A percentile compares a stretch with the other conserved stretches of the same genome.
phyloP scores from a whole-genome alignment of 331 rosid genomes.

The Acacia pycnantha region DNA sequence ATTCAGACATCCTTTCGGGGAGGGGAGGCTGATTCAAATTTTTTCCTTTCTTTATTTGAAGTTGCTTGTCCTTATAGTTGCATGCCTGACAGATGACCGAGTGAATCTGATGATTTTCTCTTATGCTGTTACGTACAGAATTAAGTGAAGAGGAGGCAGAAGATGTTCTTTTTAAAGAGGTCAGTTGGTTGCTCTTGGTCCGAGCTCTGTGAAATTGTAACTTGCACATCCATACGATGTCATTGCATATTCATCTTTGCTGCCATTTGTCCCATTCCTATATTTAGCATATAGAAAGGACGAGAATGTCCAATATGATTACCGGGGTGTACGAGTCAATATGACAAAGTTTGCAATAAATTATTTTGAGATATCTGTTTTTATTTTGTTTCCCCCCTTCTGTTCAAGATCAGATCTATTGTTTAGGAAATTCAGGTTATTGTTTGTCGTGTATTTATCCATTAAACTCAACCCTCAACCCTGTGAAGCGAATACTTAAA shows the following conservation, averaged over 20 bases:
- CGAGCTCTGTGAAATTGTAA: conserved; percentile 15
- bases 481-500: neutral
- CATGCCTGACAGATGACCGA: conserved; percentile 4
- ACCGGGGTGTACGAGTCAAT: neutral
- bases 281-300: conserved; percentile 1
- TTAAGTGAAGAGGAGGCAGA: conserved; percentile 84
- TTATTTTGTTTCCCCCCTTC: conserved; percentile 10
- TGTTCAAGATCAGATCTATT: conserved; percentile 11
- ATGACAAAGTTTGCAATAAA: conserved; percentile 11
- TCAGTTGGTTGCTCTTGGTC: conserved; percentile 38
- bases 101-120: conserved; percentile 30
- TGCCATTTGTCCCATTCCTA: neutral
- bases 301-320: neutral
- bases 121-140: conserved; percentile 56
- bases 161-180: conserved; percentile 88
- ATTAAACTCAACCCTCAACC: neutral
- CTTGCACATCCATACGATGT: conserved; percentile 1
- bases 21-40: neutral
- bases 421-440: neutral
- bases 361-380: neutral
- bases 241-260: conserved; percentile 2
- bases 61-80: neutral
- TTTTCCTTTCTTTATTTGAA: conserved; percentile 2
- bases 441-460: conserved; percentile 6
- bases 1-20: neutral